Evolutionary conservation across 2,329 filamentous ascomycete species (phyloP).

Genomic region (Aureobasidium sp.): DNA sequence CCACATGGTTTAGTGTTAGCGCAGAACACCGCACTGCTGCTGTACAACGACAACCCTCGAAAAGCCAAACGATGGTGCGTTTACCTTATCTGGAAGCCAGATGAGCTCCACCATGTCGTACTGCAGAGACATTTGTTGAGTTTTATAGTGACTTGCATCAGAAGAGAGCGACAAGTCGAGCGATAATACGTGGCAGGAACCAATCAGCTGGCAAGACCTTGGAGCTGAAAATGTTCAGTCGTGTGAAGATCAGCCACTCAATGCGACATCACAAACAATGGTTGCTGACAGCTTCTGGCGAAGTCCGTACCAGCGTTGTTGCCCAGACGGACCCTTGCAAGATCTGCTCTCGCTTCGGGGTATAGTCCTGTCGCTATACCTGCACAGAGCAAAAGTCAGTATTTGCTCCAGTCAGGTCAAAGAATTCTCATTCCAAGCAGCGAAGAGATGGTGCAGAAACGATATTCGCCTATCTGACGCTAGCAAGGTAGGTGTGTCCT

Average conservation of each 20-base stretch:
- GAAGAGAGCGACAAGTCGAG: not conserved
- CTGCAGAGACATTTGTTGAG: not conserved
- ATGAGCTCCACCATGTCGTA: not conserved
- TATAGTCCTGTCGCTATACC: not conserved
- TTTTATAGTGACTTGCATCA: not conserved
- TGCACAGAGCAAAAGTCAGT: not conserved
- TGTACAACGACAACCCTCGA: not conserved
- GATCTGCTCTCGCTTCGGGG: not conserved
- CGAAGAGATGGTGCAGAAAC: not conserved
- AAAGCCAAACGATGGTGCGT: not conserved
- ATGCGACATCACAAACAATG: not conserved
- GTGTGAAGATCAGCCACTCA: not conserved
- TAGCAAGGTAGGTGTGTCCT: not conserved
- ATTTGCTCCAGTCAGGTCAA: not conserved
- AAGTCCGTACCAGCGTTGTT: not conserved
- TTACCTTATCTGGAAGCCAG: not conserved
- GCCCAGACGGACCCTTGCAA: too few species aligned
- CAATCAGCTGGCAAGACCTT: not conserved
- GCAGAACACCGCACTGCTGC: not conserved
- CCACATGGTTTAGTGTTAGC: not conserved
- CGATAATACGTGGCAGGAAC: not conserved
- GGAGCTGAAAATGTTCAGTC: not conserved
- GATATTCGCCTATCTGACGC: not conserved
- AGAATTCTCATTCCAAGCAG: not conserved
- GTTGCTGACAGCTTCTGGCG: not conserved